phyloP scores from a whole-genome alignment of 2,329 filamentous ascomycete genomes.

The Botrytis paeoniae region DNA sequence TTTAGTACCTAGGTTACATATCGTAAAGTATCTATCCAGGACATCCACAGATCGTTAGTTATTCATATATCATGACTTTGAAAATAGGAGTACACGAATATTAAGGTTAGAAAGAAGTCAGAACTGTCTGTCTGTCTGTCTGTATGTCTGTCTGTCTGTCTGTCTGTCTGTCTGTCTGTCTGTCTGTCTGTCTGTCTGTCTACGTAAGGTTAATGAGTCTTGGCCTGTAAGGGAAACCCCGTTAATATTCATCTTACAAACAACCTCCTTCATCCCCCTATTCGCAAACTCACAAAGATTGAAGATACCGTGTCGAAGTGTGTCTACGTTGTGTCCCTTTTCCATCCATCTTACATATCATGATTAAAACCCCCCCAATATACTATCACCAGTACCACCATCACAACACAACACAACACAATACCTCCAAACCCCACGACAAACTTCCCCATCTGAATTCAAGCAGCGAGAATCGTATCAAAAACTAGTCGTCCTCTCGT shows the following conservation, averaged over 20 bases:
- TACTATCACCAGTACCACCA: neutral
- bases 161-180: no score
- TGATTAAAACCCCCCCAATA: neutral
- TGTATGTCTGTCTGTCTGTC: no score
- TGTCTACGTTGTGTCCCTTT: neutral
- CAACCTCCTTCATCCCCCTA: constrained; percentile 2
- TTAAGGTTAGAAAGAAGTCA: no score
- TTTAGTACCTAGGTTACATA: neutral
- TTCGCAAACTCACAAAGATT: constrained; percentile 3
- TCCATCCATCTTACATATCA: neutral
- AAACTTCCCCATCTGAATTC: neutral
- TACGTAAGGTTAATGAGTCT: neutral
- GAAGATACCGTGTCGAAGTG: neutral
- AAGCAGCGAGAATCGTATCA: neutral
- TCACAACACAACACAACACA: neutral
- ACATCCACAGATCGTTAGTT: no score
- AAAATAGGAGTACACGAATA: no score
- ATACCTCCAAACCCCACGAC: neutral
- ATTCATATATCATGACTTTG: no score
- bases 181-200: no score
- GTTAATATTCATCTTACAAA: neutral
- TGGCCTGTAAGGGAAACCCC: neutral
- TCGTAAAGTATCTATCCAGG: no score
- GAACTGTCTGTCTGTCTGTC: no score
- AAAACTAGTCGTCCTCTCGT: constrained; percentile 2